A percentile compares a stretch with the other conserved stretches of the same genome.
These are phyloP conservation scores for Rubus parviflorus DNA, from an alignment of 306 rosid species.

Conservation along the genomic window DNA sequence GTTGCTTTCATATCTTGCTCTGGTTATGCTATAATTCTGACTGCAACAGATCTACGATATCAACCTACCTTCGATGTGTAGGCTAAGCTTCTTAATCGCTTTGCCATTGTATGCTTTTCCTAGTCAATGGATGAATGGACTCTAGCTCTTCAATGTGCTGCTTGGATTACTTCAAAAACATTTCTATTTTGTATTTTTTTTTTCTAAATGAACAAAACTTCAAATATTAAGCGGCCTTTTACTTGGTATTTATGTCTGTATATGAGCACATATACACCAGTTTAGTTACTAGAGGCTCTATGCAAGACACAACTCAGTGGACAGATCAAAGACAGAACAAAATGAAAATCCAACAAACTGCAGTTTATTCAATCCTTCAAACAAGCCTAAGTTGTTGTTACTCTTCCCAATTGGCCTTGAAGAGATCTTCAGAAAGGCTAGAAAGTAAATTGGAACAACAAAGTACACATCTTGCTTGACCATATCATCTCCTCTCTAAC, in stretches of 20 bases:
- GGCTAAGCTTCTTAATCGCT: not conserved
- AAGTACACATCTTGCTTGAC: not conserved
- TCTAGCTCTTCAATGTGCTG: no score
- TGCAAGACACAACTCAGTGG: not conserved
- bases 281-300: no score
- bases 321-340: not conserved
- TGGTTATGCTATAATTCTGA: no score
- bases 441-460: not conserved
- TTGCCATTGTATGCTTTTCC: no score
- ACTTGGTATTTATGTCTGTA: no score
- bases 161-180: no score
- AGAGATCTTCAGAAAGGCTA: not conserved
- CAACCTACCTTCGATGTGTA: not conserved
- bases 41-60: no score
- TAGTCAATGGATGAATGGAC: no score
- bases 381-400: not conserved
- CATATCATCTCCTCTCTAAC: not conserved
- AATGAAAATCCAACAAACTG: not conserved
- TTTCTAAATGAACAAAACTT: no score
- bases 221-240: no score
- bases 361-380: not conserved
- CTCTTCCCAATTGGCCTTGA: constrained; percentile 4
- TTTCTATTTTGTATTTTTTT: no score
- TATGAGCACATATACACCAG: no score
- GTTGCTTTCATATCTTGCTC: not conserved